These are phyloP conservation scores for Collybiopsis confluens DNA, from an alignment of 768 basidiomycete genomes.

Conservation along the genomic window DNA sequence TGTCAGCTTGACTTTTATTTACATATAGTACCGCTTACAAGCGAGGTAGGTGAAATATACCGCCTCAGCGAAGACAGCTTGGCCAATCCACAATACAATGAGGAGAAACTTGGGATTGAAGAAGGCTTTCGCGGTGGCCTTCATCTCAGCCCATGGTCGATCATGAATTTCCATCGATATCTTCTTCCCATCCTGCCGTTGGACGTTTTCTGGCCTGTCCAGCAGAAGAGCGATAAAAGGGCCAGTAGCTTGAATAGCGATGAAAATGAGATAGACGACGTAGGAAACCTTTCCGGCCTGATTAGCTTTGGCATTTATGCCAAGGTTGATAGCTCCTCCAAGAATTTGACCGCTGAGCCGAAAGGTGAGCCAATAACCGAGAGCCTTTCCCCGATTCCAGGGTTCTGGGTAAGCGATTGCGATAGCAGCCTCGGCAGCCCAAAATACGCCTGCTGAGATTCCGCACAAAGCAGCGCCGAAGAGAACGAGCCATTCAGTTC, in stretches of 20 bases:
- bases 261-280: conserved; percentile 3
- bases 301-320: neutral
- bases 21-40: neutral
- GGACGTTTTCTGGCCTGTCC: neutral
- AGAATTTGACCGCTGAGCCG: neutral
- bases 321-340: conserved; percentile 2
- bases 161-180: neutral
- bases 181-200: neutral
- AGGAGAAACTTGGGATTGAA: neutral
- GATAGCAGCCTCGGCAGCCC: conserved; percentile 9
- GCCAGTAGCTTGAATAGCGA: neutral
- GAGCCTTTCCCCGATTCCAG: neutral
- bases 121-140: neutral
- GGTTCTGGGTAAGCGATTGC: conserved; percentile 11
- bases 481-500: conserved; percentile 5
- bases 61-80: neutral
- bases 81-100: neutral
- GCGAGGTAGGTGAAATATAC: neutral
- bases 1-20: neutral
- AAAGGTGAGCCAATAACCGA: conserved; percentile 2
- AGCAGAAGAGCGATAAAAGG: conserved; percentile 1
- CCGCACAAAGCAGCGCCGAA: conserved; percentile 6
- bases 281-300: conserved; percentile 3
- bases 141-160: neutral
- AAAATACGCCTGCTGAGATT: conserved; percentile 9